phyloP scores from a whole-genome alignment of 1,284 basidiomycete genomes.

The Lentinula novae-zelandiae region DNA sequence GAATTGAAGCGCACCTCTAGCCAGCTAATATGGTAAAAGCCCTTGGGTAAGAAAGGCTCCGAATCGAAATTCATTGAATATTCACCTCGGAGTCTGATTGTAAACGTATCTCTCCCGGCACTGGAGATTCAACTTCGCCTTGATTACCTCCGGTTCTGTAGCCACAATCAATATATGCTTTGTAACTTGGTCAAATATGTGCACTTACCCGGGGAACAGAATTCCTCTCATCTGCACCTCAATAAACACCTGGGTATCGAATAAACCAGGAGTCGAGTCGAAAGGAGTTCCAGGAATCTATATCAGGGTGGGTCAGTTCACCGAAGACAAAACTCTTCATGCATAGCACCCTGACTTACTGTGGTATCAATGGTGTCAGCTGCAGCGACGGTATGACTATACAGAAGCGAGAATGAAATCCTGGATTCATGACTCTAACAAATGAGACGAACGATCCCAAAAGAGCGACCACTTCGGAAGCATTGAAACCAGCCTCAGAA shows the following conservation, averaged over 20 bases:
- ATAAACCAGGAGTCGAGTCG: constrained; percentile 32
- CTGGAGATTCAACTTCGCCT: constrained; percentile 34
- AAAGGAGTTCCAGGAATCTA: constrained; percentile 28
- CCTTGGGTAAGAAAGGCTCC: background rate
- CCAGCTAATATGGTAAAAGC: background rate
- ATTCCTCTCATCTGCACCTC: constrained; percentile 33
- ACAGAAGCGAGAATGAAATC: background rate
- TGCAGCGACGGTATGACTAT: constrained; percentile 34
- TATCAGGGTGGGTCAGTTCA: background rate
- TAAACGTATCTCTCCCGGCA: constrained; percentile 36
- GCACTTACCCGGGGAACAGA: constrained; percentile 24
- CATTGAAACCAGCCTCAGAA: constrained; percentile 35
- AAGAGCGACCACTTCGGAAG: constrained; percentile 38
- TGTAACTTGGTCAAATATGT: background rate
- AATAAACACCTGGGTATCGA: constrained; percentile 24
- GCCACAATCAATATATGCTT: background rate
- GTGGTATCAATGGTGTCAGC: constrained; percentile 13
- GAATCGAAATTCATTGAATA: constrained; percentile 3
- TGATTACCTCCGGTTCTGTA: constrained; percentile 26
- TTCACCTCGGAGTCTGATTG: constrained; percentile 33
- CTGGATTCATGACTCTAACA: background rate
- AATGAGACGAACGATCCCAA: constrained; percentile 28
- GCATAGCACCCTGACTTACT: background rate
- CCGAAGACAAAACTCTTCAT: background rate
- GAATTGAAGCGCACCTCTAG: background rate